Percentiles rank a stretch among this genome's conserved stretches.
Conservation (phyloP, 2,329 filamentous ascomycete species). For the Didymella lethalis region DNA sequence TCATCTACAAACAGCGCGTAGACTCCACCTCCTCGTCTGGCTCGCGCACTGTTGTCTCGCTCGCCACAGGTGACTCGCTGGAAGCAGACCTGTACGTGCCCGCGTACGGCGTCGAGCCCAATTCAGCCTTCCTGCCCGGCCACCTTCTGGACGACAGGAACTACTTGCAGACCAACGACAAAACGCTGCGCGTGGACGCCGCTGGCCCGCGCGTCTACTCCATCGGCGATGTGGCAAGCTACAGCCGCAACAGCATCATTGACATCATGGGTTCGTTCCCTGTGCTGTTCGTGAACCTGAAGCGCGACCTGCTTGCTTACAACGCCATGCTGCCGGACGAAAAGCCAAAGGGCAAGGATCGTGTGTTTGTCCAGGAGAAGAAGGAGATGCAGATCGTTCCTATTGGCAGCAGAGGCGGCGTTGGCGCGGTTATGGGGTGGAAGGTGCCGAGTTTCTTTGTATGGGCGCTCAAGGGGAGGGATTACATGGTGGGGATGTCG, state of each 20-base stretch:
- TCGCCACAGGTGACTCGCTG: conserved; percentile 56
- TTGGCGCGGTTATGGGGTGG: conserved; percentile 50
- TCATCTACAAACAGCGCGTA: conserved; percentile 53
- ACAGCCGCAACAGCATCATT: conserved; percentile 53
- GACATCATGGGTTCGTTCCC: conserved; percentile 53
- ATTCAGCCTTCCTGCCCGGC: conserved; percentile 60
- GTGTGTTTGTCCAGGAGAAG: conserved; percentile 30
- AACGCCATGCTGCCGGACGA: conserved; percentile 26
- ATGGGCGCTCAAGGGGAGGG: conserved; percentile 52
- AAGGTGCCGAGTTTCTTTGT: conserved; percentile 51
- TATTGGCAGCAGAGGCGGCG: conserved; percentile 44
- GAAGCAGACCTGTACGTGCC: conserved; percentile 62
- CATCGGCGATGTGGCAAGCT: conserved; percentile 57
- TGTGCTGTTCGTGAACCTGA: conserved; percentile 55
- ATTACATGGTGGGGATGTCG: conserved; percentile 47
- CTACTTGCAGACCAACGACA: conserved; percentile 58
- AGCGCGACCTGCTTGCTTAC: conserved; percentile 54
- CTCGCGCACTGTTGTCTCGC: conserved; percentile 51
- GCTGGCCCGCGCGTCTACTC: conserved; percentile 58
- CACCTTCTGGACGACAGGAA: conserved; percentile 56
- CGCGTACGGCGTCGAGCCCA: conserved; percentile 61
- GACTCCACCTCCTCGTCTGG: conserved; percentile 36
- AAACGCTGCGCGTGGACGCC: conserved; percentile 56
- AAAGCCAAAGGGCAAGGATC: conserved; percentile 39
- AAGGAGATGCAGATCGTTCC: conserved; percentile 44